Evolutionary conservation across 306 rosid genomes (phyloP).

Genomic region (Cicer judaicum): DNA sequence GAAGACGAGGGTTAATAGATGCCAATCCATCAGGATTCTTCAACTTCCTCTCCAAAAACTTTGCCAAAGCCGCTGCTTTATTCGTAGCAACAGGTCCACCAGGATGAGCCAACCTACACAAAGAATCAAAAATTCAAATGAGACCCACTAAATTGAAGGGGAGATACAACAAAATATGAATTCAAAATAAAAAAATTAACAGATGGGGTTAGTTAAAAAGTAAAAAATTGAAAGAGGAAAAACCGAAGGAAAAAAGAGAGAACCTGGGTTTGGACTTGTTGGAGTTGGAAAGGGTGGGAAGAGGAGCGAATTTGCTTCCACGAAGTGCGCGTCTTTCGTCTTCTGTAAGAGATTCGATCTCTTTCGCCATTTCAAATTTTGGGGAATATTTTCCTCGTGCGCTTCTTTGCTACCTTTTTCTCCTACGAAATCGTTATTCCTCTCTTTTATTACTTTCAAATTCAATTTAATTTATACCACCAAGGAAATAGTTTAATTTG

Average conservation of each 20-base stretch:
- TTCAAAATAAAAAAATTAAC: slow-evolving; percentile 34
- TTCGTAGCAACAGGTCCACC: slow-evolving; percentile 92
- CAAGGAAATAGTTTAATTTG: background rate
- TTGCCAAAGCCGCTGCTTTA: slow-evolving; percentile 90
- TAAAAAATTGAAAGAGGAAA: slow-evolving; percentile 5
- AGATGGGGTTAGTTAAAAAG: background rate
- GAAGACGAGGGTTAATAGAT: slow-evolving; percentile 68
- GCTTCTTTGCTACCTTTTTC: background rate
- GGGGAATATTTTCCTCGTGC: background rate
- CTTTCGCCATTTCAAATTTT: slow-evolving; percentile 50
- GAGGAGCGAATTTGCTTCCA: slow-evolving; percentile 97
- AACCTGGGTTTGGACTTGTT: slow-evolving; percentile 74
- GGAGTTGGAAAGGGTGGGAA: slow-evolving; percentile 54
- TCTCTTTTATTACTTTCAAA: slow-evolving; percentile 5
- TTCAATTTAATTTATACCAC: slow-evolving; percentile 10
- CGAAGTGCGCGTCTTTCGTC: slow-evolving; percentile 84
- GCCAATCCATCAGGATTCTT: slow-evolving; percentile 75
- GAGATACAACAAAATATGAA: background rate
- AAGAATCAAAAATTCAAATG: slow-evolving; percentile 5
- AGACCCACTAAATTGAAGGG: slow-evolving; percentile 41
- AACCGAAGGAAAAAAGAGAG: slow-evolving; percentile 35
- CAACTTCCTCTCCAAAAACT: slow-evolving; percentile 79
- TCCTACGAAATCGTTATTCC: background rate
- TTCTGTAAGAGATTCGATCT: slow-evolving; percentile 68
- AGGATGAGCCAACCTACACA: slow-evolving; percentile 82